Percentiles rank a stretch among this genome's conserved stretches.
These are phyloP conservation scores for Coniferiporia sulphurascens DNA, from an alignment of 1,284 basidiomycete species.

Conservation along the genomic window DNA sequence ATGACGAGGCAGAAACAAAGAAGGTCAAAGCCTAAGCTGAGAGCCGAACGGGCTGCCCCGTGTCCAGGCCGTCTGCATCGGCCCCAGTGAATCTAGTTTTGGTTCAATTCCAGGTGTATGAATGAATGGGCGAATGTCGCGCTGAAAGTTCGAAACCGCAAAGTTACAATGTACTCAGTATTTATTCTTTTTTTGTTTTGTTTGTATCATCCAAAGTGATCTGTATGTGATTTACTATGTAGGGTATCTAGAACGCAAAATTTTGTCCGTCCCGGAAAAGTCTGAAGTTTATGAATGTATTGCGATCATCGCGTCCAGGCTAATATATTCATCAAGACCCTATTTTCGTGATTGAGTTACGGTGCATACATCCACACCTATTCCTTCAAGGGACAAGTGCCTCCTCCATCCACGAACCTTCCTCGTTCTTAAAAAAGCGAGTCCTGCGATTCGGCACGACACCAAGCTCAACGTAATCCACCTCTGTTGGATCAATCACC, in stretches of 20 bases:
- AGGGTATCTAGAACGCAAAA: too few species aligned
- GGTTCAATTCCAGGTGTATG: too few species aligned
- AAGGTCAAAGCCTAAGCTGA: conserved; percentile 8
- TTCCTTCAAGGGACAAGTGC: conserved; percentile 46
- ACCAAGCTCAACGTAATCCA: conserved; percentile 59
- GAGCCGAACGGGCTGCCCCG: not conserved
- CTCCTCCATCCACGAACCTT: conserved; percentile 46
- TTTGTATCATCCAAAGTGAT: not conserved
- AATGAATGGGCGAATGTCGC: not conserved
- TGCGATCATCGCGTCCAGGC: too few species aligned
- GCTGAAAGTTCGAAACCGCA: not conserved
- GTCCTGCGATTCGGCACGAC: conserved; percentile 52
- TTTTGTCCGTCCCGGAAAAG: too few species aligned
- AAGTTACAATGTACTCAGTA: conserved; percentile 1
- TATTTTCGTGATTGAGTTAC: not conserved
- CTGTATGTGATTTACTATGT: not conserved
- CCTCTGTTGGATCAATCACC: conserved; percentile 55
- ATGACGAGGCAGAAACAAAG: conserved; percentile 12
- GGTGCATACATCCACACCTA: not conserved
- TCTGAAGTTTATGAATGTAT: too few species aligned
- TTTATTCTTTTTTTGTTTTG: not conserved
- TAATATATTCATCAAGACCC: not conserved
- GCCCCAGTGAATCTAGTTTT: too few species aligned
- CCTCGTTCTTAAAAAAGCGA: conserved; percentile 37
- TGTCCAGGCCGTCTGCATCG: not conserved